Evolutionary conservation across 2,329 filamentous ascomycete genomes (phyloP).

Genomic region (Cladosporium austrohemisphaericum): DNA sequence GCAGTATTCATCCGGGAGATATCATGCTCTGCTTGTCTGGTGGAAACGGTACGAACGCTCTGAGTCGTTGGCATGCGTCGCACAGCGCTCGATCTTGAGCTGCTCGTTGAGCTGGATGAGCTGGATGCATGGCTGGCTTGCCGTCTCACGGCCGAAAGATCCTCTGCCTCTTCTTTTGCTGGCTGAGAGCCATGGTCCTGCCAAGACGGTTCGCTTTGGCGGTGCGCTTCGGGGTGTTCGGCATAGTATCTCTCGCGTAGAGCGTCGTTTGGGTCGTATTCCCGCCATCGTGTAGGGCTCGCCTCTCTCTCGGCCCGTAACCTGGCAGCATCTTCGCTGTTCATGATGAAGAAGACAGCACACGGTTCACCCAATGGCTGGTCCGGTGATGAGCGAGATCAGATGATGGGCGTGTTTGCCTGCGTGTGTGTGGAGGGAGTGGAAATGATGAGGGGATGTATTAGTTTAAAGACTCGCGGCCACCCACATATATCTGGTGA

Average conservation of each 20-base stretch:
- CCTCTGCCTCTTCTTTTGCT: slow-evolving; percentile 13
- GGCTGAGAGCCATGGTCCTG: neutral
- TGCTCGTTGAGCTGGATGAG: neutral
- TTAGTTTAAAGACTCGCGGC: too few relatives aligned
- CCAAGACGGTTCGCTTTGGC: neutral
- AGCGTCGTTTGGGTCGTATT: slow-evolving; percentile 13
- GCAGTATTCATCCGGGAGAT: slow-evolving; percentile 20
- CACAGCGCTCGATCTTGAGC: neutral
- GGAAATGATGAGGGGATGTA: too few relatives aligned
- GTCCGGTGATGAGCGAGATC: too few relatives aligned
- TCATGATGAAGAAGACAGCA: slow-evolving; percentile 6
- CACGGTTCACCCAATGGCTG: too few relatives aligned
- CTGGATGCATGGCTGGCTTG: slow-evolving; percentile 2
- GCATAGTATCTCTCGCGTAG: slow-evolving; percentile 3
- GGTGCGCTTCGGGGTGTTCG: slow-evolving; percentile 1
- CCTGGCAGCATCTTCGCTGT: slow-evolving; percentile 10
- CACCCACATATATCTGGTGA: too few relatives aligned
- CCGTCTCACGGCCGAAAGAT: neutral
- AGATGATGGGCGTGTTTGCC: too few relatives aligned
- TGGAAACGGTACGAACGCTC: slow-evolving; percentile 8
- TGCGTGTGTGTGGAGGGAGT: too few relatives aligned
- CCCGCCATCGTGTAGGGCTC: slow-evolving; percentile 10
- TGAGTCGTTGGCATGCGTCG: slow-evolving; percentile 2
- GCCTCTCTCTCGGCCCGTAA: slow-evolving; percentile 14
- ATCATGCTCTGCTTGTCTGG: slow-evolving; percentile 6